These are phyloP conservation scores for Lactarius hengduanensis DNA, from an alignment of 768 basidiomycete species.

Conservation along the genomic window DNA sequence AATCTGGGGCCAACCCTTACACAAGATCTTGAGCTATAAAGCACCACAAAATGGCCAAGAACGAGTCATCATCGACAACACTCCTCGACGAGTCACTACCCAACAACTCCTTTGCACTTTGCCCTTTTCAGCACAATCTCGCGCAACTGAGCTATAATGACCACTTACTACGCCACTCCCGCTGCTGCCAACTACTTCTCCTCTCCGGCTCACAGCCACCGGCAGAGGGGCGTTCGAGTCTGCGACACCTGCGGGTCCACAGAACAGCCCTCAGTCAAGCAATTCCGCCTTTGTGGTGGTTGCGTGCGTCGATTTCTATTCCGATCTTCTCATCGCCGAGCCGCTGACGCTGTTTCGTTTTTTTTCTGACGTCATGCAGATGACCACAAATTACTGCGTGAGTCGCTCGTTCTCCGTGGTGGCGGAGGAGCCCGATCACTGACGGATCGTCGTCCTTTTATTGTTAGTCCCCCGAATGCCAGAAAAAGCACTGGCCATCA, in stretches of 20 bases:
- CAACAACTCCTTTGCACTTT: constrained; percentile 4
- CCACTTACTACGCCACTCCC: constrained; percentile 60
- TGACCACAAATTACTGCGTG: constrained; percentile 85
- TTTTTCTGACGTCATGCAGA: constrained; percentile 43
- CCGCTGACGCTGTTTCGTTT: constrained; percentile 25
- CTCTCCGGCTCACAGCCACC: constrained; percentile 47
- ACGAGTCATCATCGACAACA: constrained; percentile 18
- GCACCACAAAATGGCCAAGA: constrained; percentile 5
- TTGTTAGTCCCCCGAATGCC: constrained; percentile 70
- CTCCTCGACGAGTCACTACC: constrained; percentile 22
- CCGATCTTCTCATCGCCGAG: constrained; percentile 11
- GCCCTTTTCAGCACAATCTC: constrained; percentile 8
- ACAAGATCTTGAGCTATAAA: constrained; percentile 9
- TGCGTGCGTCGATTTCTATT: constrained; percentile 56
- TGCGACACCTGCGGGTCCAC: constrained; percentile 75
- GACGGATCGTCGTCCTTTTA: not conserved
- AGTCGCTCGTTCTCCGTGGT: constrained; percentile 29
- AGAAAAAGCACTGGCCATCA: constrained; percentile 72
- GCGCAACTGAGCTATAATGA: constrained; percentile 27
- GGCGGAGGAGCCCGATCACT: constrained; percentile 22
- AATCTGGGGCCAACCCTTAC: constrained; percentile 14
- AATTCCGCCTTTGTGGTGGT: constrained; percentile 79
- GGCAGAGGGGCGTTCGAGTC: constrained; percentile 67
- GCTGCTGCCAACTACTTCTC: constrained; percentile 79
- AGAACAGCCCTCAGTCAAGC: constrained; percentile 59